Conservation (phyloP, 352 stramenopile genomes). For the Phytophthora pistaciae region DNA sequence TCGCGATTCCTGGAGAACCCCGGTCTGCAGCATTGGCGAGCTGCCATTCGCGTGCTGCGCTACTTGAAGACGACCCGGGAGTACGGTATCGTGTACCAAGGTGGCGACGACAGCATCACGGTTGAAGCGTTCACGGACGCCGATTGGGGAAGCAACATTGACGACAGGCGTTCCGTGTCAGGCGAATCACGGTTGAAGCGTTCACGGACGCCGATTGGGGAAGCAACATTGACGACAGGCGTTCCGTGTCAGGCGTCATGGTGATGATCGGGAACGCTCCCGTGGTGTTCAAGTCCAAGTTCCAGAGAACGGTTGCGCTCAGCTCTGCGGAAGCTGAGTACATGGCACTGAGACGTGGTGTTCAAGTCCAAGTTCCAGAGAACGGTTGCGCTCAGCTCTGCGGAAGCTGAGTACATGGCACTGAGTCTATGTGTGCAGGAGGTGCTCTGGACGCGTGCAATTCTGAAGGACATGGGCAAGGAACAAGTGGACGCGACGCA, state of each 20-base stretch:
- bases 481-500: background rate
- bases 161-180: background rate
- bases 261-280: constrained; percentile 4
- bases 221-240: too few species aligned
- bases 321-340: constrained; percentile 10
- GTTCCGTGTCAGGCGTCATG: background rate
- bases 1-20: background rate
- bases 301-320: constrained; percentile 3
- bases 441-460: background rate
- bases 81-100: background rate
- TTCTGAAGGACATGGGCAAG: constrained; percentile 1
- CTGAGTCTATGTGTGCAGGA: background rate
- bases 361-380: too few species aligned
- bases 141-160: constrained; percentile 3
- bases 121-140: constrained; percentile 1
- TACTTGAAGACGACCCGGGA: background rate
- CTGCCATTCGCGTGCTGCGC: background rate
- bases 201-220: too few species aligned
- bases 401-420: constrained; percentile 10
- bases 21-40: background rate
- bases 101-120: background rate
- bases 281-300: constrained; percentile 10
- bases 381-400: constrained; percentile 10
- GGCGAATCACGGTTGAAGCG: too few species aligned
- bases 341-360: constrained; percentile 6